Evolutionary conservation across 768 basidiomycete species (phyloP).

Genomic region (Tylopilus felleus): DNA sequence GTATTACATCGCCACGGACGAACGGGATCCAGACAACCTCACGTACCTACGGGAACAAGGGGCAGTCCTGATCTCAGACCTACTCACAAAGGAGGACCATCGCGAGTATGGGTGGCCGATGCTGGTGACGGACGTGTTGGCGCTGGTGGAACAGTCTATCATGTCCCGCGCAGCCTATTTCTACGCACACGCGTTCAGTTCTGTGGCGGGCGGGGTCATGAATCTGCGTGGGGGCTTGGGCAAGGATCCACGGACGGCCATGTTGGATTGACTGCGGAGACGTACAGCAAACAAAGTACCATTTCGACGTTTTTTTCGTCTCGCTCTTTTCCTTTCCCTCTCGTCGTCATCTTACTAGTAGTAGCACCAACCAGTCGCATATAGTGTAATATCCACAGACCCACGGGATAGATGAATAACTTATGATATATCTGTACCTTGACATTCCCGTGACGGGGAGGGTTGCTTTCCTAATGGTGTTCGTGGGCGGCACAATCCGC

Average conservation of each 20-base stretch:
- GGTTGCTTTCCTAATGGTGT: too few relatives aligned
- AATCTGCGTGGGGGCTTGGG: slow-evolving; percentile 41
- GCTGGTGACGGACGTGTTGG: slow-evolving; percentile 42
- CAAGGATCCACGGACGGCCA: slow-evolving; percentile 39
- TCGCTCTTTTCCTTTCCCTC: too few relatives aligned
- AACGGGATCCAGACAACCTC: slow-evolving; percentile 35
- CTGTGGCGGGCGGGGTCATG: slow-evolving; percentile 39
- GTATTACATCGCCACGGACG: slow-evolving; percentile 41
- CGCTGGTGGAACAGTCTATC: slow-evolving; percentile 40
- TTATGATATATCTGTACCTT: too few relatives aligned
- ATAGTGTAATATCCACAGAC: background rate
- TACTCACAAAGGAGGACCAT: slow-evolving; percentile 41
- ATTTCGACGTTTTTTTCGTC: background rate
- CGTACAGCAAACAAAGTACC: background rate
- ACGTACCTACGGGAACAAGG: slow-evolving; percentile 33
- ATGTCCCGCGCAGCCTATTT: slow-evolving; percentile 37
- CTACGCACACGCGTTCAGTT: slow-evolving; percentile 40
- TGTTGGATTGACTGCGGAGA: slow-evolving; percentile 28
- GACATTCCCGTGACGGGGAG: too few relatives aligned
- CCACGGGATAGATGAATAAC: too few relatives aligned
- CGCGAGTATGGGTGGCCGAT: slow-evolving; percentile 40
- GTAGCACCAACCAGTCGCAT: too few relatives aligned
- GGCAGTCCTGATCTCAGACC: slow-evolving; percentile 39
- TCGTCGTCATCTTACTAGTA: too few relatives aligned
- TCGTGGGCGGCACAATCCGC: too few relatives aligned